These are phyloP conservation scores for Nyctanthes arbortristis DNA, from an alignment of 257 asterid species.

Conservation along the genomic window DNA sequence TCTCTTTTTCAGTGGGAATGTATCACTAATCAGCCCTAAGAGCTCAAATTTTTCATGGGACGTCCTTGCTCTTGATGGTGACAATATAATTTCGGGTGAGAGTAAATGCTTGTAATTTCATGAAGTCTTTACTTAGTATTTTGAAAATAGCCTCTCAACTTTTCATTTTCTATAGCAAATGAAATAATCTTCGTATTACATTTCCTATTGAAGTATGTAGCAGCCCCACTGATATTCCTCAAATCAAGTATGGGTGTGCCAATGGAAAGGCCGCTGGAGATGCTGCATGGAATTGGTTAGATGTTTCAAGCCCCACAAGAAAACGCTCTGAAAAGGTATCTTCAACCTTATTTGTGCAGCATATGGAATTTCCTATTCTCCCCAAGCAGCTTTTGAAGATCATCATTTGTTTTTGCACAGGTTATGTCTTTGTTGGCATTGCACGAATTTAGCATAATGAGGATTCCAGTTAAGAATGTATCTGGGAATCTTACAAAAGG, in stretches of 20 bases:
- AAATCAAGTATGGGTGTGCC: constrained; percentile 69
- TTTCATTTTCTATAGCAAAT: constrained; percentile 17
- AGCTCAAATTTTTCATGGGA: constrained; percentile 70
- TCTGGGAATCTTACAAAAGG: constrained; percentile 65
- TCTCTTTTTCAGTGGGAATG: constrained; percentile 60
- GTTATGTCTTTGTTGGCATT: constrained; percentile 61
- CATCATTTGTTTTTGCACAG: constrained; percentile 37
- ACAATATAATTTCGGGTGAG: constrained; percentile 71
- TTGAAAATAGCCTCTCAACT: not conserved
- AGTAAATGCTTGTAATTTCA: constrained; percentile 6
- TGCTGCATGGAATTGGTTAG: constrained; percentile 75
- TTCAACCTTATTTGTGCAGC: not conserved
- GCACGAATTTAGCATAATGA: constrained; percentile 51
- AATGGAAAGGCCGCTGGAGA: constrained; percentile 33
- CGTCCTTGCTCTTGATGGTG: constrained; percentile 70
- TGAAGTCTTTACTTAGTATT: not conserved
- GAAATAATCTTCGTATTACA: constrained; percentile 9
- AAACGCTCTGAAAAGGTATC: constrained; percentile 68
- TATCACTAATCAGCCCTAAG: constrained; percentile 66
- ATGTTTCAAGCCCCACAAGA: constrained; percentile 57
- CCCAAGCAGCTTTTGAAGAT: not conserved
- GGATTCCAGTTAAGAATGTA: constrained; percentile 60
- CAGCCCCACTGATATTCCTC: constrained; percentile 73
- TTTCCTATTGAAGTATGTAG: constrained; percentile 63
- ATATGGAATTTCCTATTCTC: constrained; percentile 12